Evolutionary conservation across 352 stramenopile species (phyloP), one percentile per base, ranked within the genome.

Genomic region (Phytophthora crassamura): DNA sequence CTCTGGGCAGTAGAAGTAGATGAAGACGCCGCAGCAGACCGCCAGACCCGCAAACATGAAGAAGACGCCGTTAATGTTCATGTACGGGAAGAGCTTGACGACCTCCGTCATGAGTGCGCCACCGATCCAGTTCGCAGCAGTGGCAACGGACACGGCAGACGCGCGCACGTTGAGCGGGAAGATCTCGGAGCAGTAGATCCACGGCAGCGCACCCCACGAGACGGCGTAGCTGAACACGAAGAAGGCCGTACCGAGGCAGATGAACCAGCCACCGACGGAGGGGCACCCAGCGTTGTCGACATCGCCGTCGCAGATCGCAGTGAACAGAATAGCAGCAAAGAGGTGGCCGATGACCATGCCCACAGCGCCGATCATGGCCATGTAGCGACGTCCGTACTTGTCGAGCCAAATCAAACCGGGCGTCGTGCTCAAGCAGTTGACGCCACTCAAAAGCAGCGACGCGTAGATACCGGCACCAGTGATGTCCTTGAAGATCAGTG

Each of bases 171-270:
- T 77, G 18, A 82, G 64, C 2, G 77, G 74, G 64, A 86, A 87
- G 25, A 82, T 72, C 72, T 88, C 79, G 15, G 72, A 65, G 8
- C 75, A 79, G 62, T 86, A 84, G 34, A 89, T 75, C 80, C 80
- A 89, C 9, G 72, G 40, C 33, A 85, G 34, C 7, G 80, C 59
- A 16, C 60, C 67, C 67, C 67, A 75, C 15, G 60, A 75, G 4
- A 66, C 51, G 12, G 67, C 55, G 59, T 70, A 75, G 61, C 61
- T 75, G 55, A 75, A 75, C 14, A 80, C 71, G 59, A 80, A 80
- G 49, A 84, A 68, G 0, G 47, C 56, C 8, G 63, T 77, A 3
- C 64, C 72, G n/a, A 78, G 38, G 38, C 75, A 74, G 10, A 80
- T 78, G 39, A 84, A 63, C 61, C 68, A 78, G 28, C 73, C 78